A percentile compares a stretch with the other conserved stretches of the same genome.
These are phyloP conservation scores for Diplocarpon mali DNA, from an alignment of 2,329 filamentous ascomycete species.

Conservation along the genomic window DNA sequence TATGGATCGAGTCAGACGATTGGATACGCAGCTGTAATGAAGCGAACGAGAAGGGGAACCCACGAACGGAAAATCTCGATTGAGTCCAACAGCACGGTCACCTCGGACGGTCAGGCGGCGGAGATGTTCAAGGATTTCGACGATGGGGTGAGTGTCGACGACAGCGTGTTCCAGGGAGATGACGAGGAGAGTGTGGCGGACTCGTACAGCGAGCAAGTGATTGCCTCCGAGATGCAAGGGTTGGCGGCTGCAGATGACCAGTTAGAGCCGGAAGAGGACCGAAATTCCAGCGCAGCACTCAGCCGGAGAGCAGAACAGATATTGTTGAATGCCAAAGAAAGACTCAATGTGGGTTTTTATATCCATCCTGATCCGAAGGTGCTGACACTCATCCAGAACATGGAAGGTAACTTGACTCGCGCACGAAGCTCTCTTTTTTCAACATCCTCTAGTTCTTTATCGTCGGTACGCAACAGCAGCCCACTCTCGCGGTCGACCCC, in stretches of 20 bases:
- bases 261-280: slow-evolving; percentile 41
- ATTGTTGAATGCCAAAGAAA: slow-evolving; percentile 81
- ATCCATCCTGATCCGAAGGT: not conserved
- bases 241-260: slow-evolving; percentile 19
- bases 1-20: slow-evolving; percentile 37
- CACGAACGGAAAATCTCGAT: slow-evolving; percentile 44
- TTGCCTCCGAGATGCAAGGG: slow-evolving; percentile 21
- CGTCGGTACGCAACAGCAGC: slow-evolving; percentile 31
- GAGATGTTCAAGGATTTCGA: slow-evolving; percentile 50
- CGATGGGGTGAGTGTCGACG: slow-evolving; percentile 49
- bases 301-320: slow-evolving; percentile 82
- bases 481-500: slow-evolving; percentile 28
- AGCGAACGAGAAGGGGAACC: slow-evolving; percentile 33
- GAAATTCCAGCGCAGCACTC: slow-evolving; percentile 61
- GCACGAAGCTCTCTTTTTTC: slow-evolving; percentile 58
- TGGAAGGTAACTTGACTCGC: slow-evolving; percentile 82
- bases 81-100: slow-evolving; percentile 52
- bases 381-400: slow-evolving; percentile 47
- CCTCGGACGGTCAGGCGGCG: slow-evolving; percentile 35
- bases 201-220: slow-evolving; percentile 25
- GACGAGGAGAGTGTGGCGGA: slow-evolving; percentile 52
- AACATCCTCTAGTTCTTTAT: slow-evolving; percentile 37
- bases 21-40: slow-evolving; percentile 34
- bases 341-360: slow-evolving; percentile 59
- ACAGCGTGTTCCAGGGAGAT: slow-evolving; percentile 56